These are phyloP conservation scores for Reticulomyxa filosa DNA, from an alignment of 78 protist species.

Conservation along the genomic window DNA sequence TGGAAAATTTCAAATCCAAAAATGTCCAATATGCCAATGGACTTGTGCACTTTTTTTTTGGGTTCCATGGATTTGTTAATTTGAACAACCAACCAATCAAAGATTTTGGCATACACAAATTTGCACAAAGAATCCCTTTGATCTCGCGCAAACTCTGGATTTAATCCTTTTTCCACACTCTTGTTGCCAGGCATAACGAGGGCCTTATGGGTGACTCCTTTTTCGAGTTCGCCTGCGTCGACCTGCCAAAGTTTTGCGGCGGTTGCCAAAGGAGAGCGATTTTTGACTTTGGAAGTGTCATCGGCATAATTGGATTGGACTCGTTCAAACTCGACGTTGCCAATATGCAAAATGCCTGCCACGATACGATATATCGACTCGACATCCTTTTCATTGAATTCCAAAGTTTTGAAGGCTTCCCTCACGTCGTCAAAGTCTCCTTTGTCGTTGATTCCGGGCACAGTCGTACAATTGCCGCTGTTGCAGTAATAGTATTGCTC, in stretches of 20 bases:
- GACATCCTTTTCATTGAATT: not conserved
- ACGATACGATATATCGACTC: not conserved
- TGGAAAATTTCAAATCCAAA: conserved; percentile 80
- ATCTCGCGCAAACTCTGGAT: not conserved
- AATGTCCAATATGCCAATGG: conserved; percentile 78
- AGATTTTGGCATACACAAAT: conserved; percentile 3
- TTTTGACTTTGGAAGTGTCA: too few relatives aligned
- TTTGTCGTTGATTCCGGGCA: not conserved
- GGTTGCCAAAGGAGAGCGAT: too few relatives aligned
- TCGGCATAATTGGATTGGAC: too few relatives aligned
- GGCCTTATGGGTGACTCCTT: too few relatives aligned
- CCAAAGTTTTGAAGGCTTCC: not conserved
- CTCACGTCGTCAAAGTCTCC: not conserved
- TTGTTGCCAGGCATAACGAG: too few relatives aligned
- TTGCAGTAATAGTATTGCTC: not conserved
- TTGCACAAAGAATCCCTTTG: not conserved
- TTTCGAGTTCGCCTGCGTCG: too few relatives aligned
- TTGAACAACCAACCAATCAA: conserved; percentile 3
- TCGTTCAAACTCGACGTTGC: conserved; percentile 2
- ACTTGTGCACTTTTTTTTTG: too few relatives aligned
- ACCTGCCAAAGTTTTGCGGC: too few relatives aligned
- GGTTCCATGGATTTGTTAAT: not conserved
- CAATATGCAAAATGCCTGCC: not conserved
- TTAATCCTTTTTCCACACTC: too few relatives aligned
- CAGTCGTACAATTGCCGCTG: not conserved